Evolutionary conservation across 108 stramenopile species (phyloP).

Genomic region (Aurantiochytrium sp.): DNA sequence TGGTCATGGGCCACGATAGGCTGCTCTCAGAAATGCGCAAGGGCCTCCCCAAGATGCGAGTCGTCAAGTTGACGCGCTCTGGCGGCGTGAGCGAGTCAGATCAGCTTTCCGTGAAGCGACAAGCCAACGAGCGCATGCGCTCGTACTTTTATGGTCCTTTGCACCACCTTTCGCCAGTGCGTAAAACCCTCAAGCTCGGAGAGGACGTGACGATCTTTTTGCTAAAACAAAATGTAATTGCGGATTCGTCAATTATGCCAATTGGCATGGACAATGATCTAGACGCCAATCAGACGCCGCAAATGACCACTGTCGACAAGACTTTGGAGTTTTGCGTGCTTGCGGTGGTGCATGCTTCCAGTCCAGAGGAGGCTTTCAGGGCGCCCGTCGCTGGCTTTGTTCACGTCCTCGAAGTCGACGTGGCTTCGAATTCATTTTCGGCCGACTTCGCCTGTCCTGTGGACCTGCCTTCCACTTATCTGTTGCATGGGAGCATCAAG

Average conservation of each 20-base stretch:
- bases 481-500: neutral
- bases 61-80: neutral
- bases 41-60: neutral
- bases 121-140: neutral
- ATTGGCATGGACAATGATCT: neutral
- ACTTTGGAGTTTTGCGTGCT: neutral
- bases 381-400: neutral
- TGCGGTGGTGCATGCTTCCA: neutral
- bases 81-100: neutral
- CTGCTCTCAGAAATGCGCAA: constrained; percentile 7
- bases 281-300: neutral
- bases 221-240: neutral
- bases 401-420: neutral
- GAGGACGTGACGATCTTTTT: neutral
- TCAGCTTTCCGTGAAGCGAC: neutral
- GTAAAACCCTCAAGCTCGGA: neutral
- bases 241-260: neutral
- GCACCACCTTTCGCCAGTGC: neutral
- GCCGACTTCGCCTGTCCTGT: neutral
- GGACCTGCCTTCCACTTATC: neutral
- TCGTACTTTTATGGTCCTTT: neutral
- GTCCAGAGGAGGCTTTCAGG: neutral
- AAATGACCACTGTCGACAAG: neutral
- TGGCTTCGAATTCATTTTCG: neutral
- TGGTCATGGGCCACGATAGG: neutral